These are phyloP conservation scores for Lathyrus aphaca DNA, from an alignment of 306 rosid genomes.

Conservation along the genomic window DNA sequence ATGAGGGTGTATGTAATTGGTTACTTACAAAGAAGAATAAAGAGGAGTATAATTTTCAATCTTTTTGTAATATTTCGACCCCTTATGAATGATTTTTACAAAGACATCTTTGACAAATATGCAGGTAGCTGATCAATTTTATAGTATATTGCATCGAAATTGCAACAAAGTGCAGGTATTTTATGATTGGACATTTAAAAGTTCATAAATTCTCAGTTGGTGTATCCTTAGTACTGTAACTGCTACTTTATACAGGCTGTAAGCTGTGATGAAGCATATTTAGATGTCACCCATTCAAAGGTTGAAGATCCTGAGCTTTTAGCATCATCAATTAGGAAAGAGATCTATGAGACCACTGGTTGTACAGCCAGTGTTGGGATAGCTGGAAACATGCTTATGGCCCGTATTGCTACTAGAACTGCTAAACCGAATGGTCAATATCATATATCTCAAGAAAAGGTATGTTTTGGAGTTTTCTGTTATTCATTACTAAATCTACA, in stretches of 20 bases:
- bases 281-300: conserved; percentile 66
- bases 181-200: conserved; percentile 33
- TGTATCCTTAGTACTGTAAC: conserved; percentile 21
- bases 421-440: conserved; percentile 98
- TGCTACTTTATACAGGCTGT: conserved; percentile 68
- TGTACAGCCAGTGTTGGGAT: conserved; percentile 94
- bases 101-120: conserved; percentile 41
- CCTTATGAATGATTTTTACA: conserved; percentile 31
- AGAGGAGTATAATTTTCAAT: conserved; percentile 14
- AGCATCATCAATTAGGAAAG: conserved; percentile 73
- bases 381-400: conserved; percentile 86
- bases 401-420: conserved; percentile 92
- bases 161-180: conserved; percentile 90
- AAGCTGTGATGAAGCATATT: conserved; percentile 96
- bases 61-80: neutral
- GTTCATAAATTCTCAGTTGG: conserved; percentile 31
- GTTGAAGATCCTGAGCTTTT: conserved; percentile 67
- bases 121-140: conserved; percentile 95
- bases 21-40: conserved; percentile 28
- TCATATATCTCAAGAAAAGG: conserved; percentile 71
- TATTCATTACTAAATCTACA: conserved; percentile 16
- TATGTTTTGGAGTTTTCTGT: conserved; percentile 40
- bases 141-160: conserved; percentile 72
- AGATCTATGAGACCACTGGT: conserved; percentile 75
- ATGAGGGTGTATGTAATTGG: conserved; percentile 8